Evolutionary conservation across 495 filamentous ascomycete species (phyloP).

Genomic region (Neurospora terricola): DNA sequence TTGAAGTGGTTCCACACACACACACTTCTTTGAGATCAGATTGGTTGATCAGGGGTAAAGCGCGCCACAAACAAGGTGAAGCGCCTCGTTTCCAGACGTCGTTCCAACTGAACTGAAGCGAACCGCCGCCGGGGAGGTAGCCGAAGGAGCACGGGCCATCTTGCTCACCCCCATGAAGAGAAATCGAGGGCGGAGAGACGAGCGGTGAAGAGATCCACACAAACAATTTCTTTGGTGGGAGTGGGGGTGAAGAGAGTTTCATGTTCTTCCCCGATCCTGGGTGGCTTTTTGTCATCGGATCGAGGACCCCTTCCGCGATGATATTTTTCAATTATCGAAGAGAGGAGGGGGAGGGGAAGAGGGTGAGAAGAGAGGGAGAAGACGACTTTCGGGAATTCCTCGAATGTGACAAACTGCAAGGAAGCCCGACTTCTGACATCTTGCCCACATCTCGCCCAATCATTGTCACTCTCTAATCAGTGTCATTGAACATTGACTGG

Average conservation of each 20-base stretch:
- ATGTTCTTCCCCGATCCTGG: neutral
- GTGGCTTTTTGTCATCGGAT: neutral
- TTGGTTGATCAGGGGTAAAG: neutral
- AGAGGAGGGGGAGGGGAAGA: too few relatives aligned
- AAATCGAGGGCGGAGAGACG: neutral
- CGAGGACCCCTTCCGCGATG: neutral
- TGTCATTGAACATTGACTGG: neutral
- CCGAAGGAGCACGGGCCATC: neutral
- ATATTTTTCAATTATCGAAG: neutral
- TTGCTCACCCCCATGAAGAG: neutral
- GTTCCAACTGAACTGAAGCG: neutral
- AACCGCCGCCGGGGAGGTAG: neutral
- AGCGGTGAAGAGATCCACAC: neutral
- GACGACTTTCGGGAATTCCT: neutral
- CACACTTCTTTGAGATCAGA: neutral
- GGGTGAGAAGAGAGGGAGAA: too few relatives aligned
- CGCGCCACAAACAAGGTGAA: neutral
- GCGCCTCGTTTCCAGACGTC: neutral
- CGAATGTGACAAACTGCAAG: neutral
- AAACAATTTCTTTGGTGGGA: neutral
- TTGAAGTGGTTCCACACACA: neutral
- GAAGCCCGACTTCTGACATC: neutral
- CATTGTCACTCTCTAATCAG: neutral
- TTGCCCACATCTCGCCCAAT: neutral
- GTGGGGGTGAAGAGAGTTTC: neutral